phyloP scores from a whole-genome alignment of 352 stramenopile species.

The Aphanomyces invadans region DNA sequence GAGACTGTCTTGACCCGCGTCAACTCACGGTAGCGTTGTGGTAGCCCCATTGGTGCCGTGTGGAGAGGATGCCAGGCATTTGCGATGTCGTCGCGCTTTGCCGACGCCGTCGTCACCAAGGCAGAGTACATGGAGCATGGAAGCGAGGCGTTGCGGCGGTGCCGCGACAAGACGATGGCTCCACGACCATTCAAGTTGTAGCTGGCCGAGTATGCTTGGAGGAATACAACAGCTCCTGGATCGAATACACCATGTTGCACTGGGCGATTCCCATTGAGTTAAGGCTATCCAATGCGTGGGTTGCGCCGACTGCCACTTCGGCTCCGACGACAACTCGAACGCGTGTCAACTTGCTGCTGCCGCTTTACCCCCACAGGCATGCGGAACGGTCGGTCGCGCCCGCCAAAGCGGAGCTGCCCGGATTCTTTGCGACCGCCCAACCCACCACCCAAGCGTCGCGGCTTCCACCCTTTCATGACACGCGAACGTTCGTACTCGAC shows the following conservation, averaged over 20 bases:
- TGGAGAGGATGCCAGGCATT: constrained; percentile 51
- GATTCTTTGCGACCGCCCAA: constrained; percentile 74
- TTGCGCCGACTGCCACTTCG: not conserved
- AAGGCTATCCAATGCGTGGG: no score
- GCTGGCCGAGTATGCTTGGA: no score
- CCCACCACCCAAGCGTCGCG: constrained; percentile 61
- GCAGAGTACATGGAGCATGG: constrained; percentile 70
- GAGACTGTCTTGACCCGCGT: constrained; percentile 24
- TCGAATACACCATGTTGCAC: no score
- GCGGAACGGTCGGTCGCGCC: constrained; percentile 57
- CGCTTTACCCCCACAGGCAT: not conserved
- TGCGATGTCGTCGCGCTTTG: constrained; percentile 28
- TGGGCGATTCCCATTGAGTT: no score
- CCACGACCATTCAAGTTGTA: no score
- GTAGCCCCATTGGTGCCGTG: constrained; percentile 48
- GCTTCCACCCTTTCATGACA: constrained; percentile 78
- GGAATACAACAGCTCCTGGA: no score
- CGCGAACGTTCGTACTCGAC: constrained; percentile 72
- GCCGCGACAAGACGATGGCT: not conserved
- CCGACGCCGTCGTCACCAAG: constrained; percentile 44
- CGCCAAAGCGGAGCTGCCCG: constrained; percentile 73
- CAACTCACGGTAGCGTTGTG: no score
- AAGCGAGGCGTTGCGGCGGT: constrained; percentile 45
- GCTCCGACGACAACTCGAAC: not conserved
- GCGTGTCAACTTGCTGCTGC: not conserved